Evolutionary conservation across 768 basidiomycete genomes (phyloP), one percentile per base, ranked within the genome.

Genomic region (Agaricus sinodeliciosus): DNA sequence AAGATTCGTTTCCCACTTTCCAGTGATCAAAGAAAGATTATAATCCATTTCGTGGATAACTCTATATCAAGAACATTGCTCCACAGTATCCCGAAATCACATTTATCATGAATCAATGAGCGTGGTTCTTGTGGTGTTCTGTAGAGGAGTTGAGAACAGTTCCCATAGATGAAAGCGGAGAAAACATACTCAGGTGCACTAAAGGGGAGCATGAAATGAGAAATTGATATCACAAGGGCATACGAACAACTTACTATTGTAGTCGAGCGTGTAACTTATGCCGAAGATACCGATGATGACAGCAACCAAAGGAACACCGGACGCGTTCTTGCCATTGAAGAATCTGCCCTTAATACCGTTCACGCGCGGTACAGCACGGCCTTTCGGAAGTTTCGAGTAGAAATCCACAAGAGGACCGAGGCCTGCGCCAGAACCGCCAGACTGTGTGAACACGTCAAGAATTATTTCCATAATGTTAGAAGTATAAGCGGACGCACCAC

Each of bases 371-470:
- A 89, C 75, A 34, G 83, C 80, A 37, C 81, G 74, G 43, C 94
- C 94, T 69, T 97, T 97, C 59, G 94, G 95, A 46, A 98, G 81
- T 71, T 92, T 94, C 55, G 45, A 93, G 77, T 98, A 98, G 72
- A 96, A 97, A 60, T 91, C 84, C 58, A 96, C 92, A 65, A 97
- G 86, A 28, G 84, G 84, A 54, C 79, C 75, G 49, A 95, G 87
- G 57, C 89, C 83, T 41, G 81, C 82, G 41, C 91, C 90, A 49
- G 87, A 81, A 51, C 85, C 88, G 48, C 89, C 82, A 50, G 89
- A 84, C 92, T 94, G 62, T 54, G 31, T 22, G 15, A 44, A 9
- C 36, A 44, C 16, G 39, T 49, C 41, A 54, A 26, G 13, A 43
- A 22, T 11, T n/a, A 6, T 42, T 49, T 26, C 13, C 28, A 37